Base-by-base conservation (phyloP, 1,139 yeast species). In the Hyphopichia pseudoburtonii region DNA sequence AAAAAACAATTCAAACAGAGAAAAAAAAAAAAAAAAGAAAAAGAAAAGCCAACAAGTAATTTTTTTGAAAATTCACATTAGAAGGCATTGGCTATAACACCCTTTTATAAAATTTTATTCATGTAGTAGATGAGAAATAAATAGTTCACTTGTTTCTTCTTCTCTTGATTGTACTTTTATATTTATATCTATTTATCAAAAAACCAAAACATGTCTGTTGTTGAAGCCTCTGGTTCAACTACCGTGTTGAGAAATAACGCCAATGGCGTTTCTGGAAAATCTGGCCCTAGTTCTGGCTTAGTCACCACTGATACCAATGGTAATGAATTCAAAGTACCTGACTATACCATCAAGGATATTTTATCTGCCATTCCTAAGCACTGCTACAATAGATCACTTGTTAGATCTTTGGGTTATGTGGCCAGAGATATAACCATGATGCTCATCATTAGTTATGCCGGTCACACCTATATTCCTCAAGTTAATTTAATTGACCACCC, bases 281-380 rank as follows among this genome's bases (percentile, higher is more conserved):
- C 38, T 28, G 42, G 37, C 12, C 43, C 47, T 4, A 30, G 58
- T 24, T 38, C 53, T 17, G 52, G 53, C 22, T 51, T 66, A 41
- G 64, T 71, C n/a, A 78, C 81, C 33, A 61, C 72, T 39, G 81
- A 82, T 57, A 75, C 85, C 34, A 57, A 64, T 52, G 95, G 94
- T 26, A 68, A 80, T 39, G 78, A 70, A 41, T 86, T 83, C 58
- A 74, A 72, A 38, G 90, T 80, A 8, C 94, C 94, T 21, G 86
- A 82, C 52, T 82, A 69, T 65, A 66, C 89, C 47, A 82, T 85
- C 58, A 82, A 82, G 67, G 88, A 84, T 47, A 74, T 85, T 46
- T 66, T 85, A 52, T 74, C 75, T 40, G 86, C 82, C 30, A 85
- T 85, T 50, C 95, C 95, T 40, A 71, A 79, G 44, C 83, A 82